Base-by-base conservation (phyloP, 345 rosid genomes). In the Brassica juncea region DNA sequence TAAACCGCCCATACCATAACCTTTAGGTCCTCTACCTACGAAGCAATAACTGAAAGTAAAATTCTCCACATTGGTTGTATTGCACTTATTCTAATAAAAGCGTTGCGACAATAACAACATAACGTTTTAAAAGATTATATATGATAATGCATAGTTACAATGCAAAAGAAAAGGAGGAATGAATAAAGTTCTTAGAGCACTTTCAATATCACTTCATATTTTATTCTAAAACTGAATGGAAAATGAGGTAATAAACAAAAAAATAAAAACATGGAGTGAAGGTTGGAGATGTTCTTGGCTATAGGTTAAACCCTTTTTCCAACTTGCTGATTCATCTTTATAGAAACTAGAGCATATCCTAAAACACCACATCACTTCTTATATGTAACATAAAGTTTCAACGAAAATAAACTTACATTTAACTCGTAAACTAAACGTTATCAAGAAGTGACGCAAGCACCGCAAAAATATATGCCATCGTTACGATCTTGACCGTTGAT, bases 401-500 rank as follows among this genome's bases (percentile, higher is more conserved):
- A 8, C 62, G 28, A 31, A 16, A 16, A 1, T 23, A 65, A 65
- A 65, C 11, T 69, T 49, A 69, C 72, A 49, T 30, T 28, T 8
- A 70, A 30, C 25, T 70, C 5, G 42, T 52, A 70, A 69, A 8
- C 28, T 8, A 70, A 49, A 52, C 62, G 28, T 70, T 52, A 52
- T 42, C 28, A 5, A 5, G 2, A 70, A 49, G 73, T 15, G 15
- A 49, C 28, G 8, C 42, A 28, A 55, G 2, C 39, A 35, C 39
- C 9, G 39, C 39, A 35, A 35, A 35, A 16, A 70, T 44, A 70
- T 11, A 16, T 30, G 35, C 47, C 63, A 70, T 42, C 47, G 27
- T 32, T 31, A 67, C 25, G n/a, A 79, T 73, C 82, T 2, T 23
- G 42, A 55, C 77, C 30, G 31, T 63, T 37, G 37, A 14, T 66